Percentiles rank a stretch among this genome's conserved stretches.
Conservation (phyloP, 1,284 basidiomycete genomes). For the Cystobasidiaceae sp. region DNA sequence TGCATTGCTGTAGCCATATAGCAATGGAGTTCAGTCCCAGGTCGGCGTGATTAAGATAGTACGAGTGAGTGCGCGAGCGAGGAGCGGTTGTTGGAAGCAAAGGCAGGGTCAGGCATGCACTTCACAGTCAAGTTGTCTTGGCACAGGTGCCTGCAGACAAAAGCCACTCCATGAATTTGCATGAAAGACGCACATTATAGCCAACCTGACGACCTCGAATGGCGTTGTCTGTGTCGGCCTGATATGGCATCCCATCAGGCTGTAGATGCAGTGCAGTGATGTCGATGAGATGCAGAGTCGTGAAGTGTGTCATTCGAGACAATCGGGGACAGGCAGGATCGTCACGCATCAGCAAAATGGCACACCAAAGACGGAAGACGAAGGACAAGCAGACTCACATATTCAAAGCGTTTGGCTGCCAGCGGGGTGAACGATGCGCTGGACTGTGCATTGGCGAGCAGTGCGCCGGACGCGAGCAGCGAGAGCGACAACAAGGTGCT, state of each 20-base stretch:
- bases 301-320: neutral
- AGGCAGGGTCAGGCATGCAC: neutral
- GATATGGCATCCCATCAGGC: conserved; percentile 32
- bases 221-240: conserved; percentile 30
- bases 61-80: neutral
- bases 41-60: conserved; percentile 7
- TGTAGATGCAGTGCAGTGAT: neutral
- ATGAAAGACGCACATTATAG: conserved; percentile 28
- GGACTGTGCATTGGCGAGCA: conserved; percentile 24
- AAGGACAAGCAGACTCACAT: conserved; percentile 20
- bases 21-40: conserved; percentile 24
- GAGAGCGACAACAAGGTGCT: conserved; percentile 20
- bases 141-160: neutral
- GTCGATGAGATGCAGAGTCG: conserved; percentile 1
- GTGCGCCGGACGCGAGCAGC: conserved; percentile 25
- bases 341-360: neutral
- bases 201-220: conserved; percentile 29
- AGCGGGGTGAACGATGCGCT: conserved; percentile 31
- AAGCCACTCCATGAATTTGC: neutral
- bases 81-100: neutral
- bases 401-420: conserved; percentile 36
- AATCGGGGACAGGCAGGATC: neutral
- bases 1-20: conserved; percentile 50
- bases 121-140: neutral
- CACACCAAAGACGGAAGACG: no score